Conservation (phyloP, 2,329 filamentous ascomycete genomes). For the Cryphonectria naterciae region DNA sequence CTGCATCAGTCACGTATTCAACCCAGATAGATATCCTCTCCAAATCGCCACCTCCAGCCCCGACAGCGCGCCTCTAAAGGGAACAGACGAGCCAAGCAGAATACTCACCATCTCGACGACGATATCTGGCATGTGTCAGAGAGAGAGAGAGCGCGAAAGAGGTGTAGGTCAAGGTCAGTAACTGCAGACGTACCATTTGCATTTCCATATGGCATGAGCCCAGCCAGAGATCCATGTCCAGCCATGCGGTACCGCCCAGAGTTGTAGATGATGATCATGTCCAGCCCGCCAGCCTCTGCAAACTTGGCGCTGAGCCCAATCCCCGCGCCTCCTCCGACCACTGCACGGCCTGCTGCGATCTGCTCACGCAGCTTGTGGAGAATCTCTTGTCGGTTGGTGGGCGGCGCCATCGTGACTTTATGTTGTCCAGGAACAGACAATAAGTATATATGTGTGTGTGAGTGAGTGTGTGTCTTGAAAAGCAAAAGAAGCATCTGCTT, state of each 20-base stretch:
- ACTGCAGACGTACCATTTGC: constrained; percentile 52
- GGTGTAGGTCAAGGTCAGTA: not conserved
- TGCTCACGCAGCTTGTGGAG: constrained; percentile 57
- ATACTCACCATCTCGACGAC: constrained; percentile 66
- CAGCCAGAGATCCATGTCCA: constrained; percentile 69
- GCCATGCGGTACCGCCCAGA: constrained; percentile 75
- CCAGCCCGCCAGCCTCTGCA: constrained; percentile 68
- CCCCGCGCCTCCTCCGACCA: constrained; percentile 71
- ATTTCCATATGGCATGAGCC: constrained; percentile 72
- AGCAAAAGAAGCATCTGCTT: not conserved
- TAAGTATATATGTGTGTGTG: too few relatives aligned
- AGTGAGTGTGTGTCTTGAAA: not conserved
- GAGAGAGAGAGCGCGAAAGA: not conserved
- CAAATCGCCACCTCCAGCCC: not conserved
- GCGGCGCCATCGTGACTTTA: constrained; percentile 54
- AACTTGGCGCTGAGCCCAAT: constrained; percentile 74
- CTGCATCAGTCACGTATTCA: not conserved
- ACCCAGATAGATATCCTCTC: not conserved
- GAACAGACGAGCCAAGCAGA: not conserved
- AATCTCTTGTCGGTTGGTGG: constrained; percentile 59
- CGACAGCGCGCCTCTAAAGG: too few relatives aligned
- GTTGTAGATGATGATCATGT: constrained; percentile 75
- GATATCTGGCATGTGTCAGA: constrained; percentile 47
- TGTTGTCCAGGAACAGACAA: not conserved
- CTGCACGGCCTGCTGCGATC: constrained; percentile 58